Percentiles rank a stretch among this genome's conserved stretches.
These are phyloP conservation scores for Symbiodinium natans DNA, from an alignment of 73 alveolate species.

Conservation along the genomic window DNA sequence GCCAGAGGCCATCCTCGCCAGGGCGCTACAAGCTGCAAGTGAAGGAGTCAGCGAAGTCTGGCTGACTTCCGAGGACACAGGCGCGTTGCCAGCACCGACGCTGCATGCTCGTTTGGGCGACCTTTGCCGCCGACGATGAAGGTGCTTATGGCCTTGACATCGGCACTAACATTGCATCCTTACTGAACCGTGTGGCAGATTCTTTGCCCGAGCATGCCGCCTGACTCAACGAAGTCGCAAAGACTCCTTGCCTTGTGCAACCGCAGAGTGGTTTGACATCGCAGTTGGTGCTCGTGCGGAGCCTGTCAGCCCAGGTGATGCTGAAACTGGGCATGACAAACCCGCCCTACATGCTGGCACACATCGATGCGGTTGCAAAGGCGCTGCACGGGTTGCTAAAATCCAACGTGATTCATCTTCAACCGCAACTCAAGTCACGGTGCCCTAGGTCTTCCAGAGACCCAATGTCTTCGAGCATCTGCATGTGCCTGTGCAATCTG, in stretches of 20 bases:
- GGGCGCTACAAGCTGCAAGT: conserved; percentile 83
- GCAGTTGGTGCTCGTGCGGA: background rate
- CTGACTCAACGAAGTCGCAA: background rate
- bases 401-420: background rate
- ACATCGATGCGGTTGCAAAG: conserved; percentile 96
- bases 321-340: conserved; percentile 98
- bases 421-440: too few species aligned
- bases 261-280: background rate
- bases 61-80: conserved; percentile 98
- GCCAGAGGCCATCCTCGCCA: conserved; percentile 33
- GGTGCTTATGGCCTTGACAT: conserved; percentile 99
- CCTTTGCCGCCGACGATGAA: too few species aligned
- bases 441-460: conserved; percentile 96
- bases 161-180: conserved; percentile 97
- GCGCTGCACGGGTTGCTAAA: background rate
- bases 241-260: too few species aligned
- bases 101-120: too few species aligned
- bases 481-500: conserved; percentile 98
- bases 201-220: conserved; percentile 96
- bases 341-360: conserved; percentile 99
- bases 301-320: conserved; percentile 94
- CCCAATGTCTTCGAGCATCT: conserved; percentile 96
- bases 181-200: conserved; percentile 95
- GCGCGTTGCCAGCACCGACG: too few species aligned
- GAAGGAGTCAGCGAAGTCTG: conserved; percentile 98